Conservation (phyloP, 371 early-diverging fungal species). For the Paramicrosporidium saccamoebae region DNA sequence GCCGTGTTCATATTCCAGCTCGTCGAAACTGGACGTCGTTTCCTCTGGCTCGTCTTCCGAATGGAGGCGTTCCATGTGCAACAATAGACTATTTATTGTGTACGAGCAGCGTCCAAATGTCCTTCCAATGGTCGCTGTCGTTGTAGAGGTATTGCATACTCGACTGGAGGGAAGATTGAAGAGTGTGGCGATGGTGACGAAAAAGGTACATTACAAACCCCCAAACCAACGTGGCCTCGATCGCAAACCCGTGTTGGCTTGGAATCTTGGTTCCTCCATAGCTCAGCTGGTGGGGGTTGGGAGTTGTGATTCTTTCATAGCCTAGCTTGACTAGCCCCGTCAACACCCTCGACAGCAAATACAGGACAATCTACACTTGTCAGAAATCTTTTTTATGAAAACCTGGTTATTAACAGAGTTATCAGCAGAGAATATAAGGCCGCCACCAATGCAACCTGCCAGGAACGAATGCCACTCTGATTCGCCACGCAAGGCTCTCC, state of each 20-base stretch:
- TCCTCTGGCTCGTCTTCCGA: no score
- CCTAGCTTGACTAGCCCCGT: conserved; percentile 47
- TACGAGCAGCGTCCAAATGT: conserved; percentile 39
- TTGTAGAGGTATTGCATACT: conserved; percentile 77
- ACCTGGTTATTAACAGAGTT: conserved; percentile 81
- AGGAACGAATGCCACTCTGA: conserved; percentile 59
- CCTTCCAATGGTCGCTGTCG: conserved; percentile 44
- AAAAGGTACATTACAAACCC: conserved; percentile 83
- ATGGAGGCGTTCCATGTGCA: no score
- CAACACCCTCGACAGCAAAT: conserved; percentile 62
- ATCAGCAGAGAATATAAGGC: conserved; percentile 70
- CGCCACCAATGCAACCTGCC: conserved; percentile 78
- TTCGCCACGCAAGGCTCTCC: conserved; percentile 17
- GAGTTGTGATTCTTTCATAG: conserved; percentile 29
- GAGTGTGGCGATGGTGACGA: conserved; percentile 44
- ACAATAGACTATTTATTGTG: conserved; percentile 67
- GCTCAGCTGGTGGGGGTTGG: no score
- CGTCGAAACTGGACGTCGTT: no score
- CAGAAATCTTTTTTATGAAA: not conserved
- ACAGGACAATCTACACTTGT: conserved; percentile 49
- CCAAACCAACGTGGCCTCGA: conserved; percentile 82
- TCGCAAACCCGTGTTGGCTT: conserved; percentile 50
- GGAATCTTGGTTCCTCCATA: no score
- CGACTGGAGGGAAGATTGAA: conserved; percentile 60
- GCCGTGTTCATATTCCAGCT: no score